These are phyloP conservation scores for Apiosordaria backusii DNA, from an alignment of 495 filamentous ascomycete genomes.

Conservation along the genomic window DNA sequence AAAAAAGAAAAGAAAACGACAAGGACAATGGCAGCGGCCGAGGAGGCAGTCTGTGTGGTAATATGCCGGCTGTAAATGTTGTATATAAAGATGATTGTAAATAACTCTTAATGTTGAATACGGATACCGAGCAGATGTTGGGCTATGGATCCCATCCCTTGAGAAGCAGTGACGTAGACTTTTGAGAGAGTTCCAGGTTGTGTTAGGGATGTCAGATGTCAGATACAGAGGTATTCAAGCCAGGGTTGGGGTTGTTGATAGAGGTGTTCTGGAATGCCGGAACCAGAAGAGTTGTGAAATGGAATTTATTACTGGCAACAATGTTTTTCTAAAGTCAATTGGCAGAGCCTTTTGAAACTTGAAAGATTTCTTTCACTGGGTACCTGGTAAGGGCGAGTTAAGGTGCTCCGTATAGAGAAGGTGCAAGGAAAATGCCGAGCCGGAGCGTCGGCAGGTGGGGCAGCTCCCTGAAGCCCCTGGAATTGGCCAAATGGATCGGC, in stretches of 20 bases:
- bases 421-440: slow-evolving; percentile 18
- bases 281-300: background rate
- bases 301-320: background rate
- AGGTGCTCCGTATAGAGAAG: background rate
- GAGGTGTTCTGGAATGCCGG: background rate
- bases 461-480: slow-evolving; percentile 15
- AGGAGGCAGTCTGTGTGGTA: slow-evolving; percentile 27
- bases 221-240: background rate
- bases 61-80: background rate
- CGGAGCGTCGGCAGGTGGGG: slow-evolving; percentile 29
- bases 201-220: no score
- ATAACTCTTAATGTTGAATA: background rate
- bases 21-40: slow-evolving; percentile 16
- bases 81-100: background rate
- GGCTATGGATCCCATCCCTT: background rate
- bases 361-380: no score
- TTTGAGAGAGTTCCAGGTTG: no score
- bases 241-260: background rate
- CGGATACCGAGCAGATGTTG: background rate
- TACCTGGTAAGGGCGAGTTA: no score
- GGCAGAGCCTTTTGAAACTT: no score
- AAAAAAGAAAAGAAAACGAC: slow-evolving; percentile 25
- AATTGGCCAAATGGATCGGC: slow-evolving; percentile 22
- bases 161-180: background rate
- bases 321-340: no score